Percentiles rank a stretch among this genome's conserved stretches.
Evolutionary conservation across 2,329 filamentous ascomycete genomes (phyloP).

Genomic region (Fusarium torreyae): DNA sequence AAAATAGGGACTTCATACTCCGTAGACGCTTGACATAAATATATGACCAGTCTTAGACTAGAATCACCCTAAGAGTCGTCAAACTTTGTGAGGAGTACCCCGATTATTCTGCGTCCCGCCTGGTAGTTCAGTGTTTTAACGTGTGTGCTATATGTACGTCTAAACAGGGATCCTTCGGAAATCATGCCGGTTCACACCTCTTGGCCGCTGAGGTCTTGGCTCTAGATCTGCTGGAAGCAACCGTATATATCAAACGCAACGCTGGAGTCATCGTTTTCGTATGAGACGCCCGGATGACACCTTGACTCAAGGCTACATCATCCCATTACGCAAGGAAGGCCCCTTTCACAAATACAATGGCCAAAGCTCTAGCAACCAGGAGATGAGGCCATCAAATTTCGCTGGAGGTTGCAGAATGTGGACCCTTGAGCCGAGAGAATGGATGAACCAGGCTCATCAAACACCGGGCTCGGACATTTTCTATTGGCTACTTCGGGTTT

Average conservation of each 20-base stretch:
- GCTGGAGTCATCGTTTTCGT: background rate
- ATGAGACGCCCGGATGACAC: background rate
- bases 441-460: constrained; percentile 1
- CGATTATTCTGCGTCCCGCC: no score
- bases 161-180: constrained; percentile 25
- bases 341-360: background rate
- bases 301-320: background rate
- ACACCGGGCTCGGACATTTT: background rate
- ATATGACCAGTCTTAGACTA: no score
- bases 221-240: background rate
- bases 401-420: background rate
- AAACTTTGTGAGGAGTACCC: no score
- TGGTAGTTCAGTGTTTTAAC: background rate
- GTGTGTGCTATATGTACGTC: constrained; percentile 5
- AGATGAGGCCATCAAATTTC: constrained; percentile 21
- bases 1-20: no score
- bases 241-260: background rate
- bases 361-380: background rate
- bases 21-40: no score
- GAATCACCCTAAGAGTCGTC: no score
- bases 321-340: constrained; percentile 2
- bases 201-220: constrained; percentile 25
- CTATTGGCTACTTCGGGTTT: constrained; percentile 41
- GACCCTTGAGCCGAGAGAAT: constrained; percentile 1
- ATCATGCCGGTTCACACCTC: constrained; percentile 18